Conservation (phyloP, 129 eudicot species). For the Helianthus tuberosus region DNA sequence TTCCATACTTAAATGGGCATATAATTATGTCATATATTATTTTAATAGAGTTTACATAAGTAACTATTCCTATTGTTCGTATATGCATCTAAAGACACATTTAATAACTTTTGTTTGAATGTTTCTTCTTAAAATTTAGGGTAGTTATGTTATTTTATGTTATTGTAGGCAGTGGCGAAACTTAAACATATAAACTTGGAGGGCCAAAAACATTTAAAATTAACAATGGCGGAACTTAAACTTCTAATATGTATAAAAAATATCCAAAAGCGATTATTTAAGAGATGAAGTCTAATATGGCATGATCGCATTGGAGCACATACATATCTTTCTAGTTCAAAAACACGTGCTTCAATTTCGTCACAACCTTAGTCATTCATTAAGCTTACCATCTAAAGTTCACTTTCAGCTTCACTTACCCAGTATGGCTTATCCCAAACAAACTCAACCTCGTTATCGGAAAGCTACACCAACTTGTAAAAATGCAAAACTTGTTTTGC, state of each 20-base stretch:
- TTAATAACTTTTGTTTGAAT: no score
- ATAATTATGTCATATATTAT: not conserved
- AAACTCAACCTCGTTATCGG: constrained; percentile 32
- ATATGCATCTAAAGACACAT: no score
- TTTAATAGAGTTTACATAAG: not conserved
- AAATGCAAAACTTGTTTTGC: constrained; percentile 24
- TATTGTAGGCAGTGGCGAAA: no score
- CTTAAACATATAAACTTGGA: no score
- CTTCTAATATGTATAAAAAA: no score
- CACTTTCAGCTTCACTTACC: constrained; percentile 2
- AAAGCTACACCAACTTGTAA: constrained; percentile 38
- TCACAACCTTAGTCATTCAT: constrained; percentile 28
- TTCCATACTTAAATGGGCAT: no score
- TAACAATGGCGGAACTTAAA: no score
- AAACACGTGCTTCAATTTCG: constrained; percentile 37
- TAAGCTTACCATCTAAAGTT: constrained; percentile 1
- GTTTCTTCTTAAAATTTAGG: no score
- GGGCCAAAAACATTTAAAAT: no score
- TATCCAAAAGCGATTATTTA: not conserved
- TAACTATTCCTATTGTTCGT: not conserved
- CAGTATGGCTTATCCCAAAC: constrained; percentile 39
- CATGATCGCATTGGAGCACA: constrained; percentile 25
- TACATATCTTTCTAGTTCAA: constrained; percentile 33
- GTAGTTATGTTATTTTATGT: no score
- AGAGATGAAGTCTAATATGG: constrained; percentile 14